These are phyloP conservation scores for Penicillium tannophilum DNA, from an alignment of 495 filamentous ascomycete species.

Conservation along the genomic window DNA sequence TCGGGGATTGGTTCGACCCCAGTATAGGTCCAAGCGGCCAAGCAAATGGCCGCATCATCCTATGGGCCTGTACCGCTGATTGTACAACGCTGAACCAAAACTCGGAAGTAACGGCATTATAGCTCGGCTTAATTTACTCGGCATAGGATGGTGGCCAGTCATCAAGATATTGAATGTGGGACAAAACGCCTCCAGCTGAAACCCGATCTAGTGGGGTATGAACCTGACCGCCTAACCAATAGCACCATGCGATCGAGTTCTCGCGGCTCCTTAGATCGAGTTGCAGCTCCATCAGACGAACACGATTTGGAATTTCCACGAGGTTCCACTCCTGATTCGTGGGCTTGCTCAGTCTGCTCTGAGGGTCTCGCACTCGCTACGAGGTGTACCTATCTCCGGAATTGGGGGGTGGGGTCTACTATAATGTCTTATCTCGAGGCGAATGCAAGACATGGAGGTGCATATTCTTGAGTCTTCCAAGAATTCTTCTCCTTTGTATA, in stretches of 20 bases:
- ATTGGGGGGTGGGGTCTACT: neutral
- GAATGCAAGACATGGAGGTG: neutral
- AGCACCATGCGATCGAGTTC: conserved; percentile 7
- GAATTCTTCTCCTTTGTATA: too few relatives aligned
- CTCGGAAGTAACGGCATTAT: neutral
- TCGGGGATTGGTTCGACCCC: neutral
- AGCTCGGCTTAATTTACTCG: conserved; percentile 13
- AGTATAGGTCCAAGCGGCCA: neutral
- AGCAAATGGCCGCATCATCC: neutral
- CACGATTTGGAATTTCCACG: conserved; percentile 7
- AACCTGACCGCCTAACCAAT: conserved; percentile 14
- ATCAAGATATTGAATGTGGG: conserved; percentile 9
- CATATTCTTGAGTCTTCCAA: neutral
- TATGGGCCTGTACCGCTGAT: too few relatives aligned
- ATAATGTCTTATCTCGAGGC: neutral
- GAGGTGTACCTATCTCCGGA: neutral
- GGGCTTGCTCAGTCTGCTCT: neutral
- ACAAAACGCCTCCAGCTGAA: conserved; percentile 17
- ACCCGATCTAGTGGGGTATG: conserved; percentile 25
- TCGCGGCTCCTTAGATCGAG: conserved; percentile 6
- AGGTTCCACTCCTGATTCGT: conserved; percentile 4
- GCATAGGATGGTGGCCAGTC: conserved; percentile 3
- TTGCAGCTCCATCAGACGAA: neutral
- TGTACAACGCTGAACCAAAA: too few relatives aligned
- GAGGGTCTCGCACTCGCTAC: neutral